Evolutionary conservation across 768 basidiomycete genomes (phyloP).

Genomic region (Antrodiella citrinella): DNA sequence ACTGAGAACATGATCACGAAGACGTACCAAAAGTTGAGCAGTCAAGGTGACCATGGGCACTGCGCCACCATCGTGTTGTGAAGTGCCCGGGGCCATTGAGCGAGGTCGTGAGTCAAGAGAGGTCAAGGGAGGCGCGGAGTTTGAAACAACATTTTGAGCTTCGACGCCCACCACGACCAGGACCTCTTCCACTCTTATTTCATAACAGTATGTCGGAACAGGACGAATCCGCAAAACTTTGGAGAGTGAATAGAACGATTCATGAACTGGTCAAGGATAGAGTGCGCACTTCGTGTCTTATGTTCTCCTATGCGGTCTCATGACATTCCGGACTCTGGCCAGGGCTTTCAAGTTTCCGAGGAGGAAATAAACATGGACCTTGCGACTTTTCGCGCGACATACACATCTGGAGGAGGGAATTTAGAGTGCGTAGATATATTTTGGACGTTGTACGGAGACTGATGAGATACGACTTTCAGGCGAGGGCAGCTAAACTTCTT

Average conservation of each 20-base stretch:
- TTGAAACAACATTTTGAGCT: constrained; percentile 7
- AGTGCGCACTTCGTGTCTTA: constrained; percentile 38
- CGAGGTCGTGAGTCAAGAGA: neutral
- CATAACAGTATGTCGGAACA: constrained; percentile 52
- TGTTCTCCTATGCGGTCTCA: constrained; percentile 13
- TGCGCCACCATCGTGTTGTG: constrained; percentile 12
- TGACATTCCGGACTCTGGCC: constrained; percentile 19
- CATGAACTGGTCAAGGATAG: constrained; percentile 95
- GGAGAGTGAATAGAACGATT: constrained; percentile 94
- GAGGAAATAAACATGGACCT: constrained; percentile 92
- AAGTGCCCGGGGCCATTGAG: constrained; percentile 8
- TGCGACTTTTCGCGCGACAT: constrained; percentile 61
- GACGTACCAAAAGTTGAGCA: constrained; percentile 25
- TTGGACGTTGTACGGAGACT: too few relatives aligned
- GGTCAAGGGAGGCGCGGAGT: constrained; percentile 5
- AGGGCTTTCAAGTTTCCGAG: constrained; percentile 93
- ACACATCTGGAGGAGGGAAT: constrained; percentile 62
- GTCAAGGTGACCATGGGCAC: constrained; percentile 16
- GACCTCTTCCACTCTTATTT: constrained; percentile 2
- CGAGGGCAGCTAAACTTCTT: constrained; percentile 88
- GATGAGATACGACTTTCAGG: constrained; percentile 37
- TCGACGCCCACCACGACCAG: constrained; percentile 4
- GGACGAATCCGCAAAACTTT: constrained; percentile 82
- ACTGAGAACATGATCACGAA: neutral
- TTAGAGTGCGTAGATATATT: constrained; percentile 95